These are phyloP conservation scores for Saccharomycopsis phalli DNA, from an alignment of 1,139 yeast genomes.

Conservation along the genomic window DNA sequence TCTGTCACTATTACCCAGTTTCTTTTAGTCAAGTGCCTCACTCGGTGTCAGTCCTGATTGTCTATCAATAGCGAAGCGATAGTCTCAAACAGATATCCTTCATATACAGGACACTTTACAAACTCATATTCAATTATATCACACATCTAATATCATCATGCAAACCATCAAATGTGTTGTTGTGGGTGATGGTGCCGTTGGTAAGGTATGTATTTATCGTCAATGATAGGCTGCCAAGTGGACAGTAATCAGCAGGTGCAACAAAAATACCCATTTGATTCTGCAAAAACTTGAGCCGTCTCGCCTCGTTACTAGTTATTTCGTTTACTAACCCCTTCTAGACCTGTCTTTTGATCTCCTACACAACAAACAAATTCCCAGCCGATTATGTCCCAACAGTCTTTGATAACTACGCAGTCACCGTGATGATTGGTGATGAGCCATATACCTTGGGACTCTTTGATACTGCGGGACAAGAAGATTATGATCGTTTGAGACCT, in stretches of 20 bases:
- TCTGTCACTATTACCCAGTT: too few species aligned
- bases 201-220: constrained; percentile 39
- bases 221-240: neutral
- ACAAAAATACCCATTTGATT: neutral
- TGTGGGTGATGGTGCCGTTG: constrained; percentile 97
- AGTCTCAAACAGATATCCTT: too few species aligned
- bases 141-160: constrained; percentile 32
- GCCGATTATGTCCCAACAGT: constrained; percentile 88
- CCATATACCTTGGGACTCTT: constrained; percentile 93
- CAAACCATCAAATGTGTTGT: constrained; percentile 92
- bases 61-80: neutral
- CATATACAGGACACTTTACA: neutral
- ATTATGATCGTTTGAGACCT: constrained; percentile 94
- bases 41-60: neutral
- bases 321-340: constrained; percentile 22
- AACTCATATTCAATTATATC: neutral
- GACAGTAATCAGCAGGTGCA: neutral
- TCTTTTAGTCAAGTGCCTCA: neutral
- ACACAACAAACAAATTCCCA: constrained; percentile 80
- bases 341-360: constrained; percentile 84
- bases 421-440: constrained; percentile 97
- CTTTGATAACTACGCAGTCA: constrained; percentile 94
- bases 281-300: too few species aligned
- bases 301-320: too few species aligned
- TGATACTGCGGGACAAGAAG: constrained; percentile 99